phyloP scores from a whole-genome alignment of 2,329 filamentous ascomycete species.

The Fusarium secorum region DNA sequence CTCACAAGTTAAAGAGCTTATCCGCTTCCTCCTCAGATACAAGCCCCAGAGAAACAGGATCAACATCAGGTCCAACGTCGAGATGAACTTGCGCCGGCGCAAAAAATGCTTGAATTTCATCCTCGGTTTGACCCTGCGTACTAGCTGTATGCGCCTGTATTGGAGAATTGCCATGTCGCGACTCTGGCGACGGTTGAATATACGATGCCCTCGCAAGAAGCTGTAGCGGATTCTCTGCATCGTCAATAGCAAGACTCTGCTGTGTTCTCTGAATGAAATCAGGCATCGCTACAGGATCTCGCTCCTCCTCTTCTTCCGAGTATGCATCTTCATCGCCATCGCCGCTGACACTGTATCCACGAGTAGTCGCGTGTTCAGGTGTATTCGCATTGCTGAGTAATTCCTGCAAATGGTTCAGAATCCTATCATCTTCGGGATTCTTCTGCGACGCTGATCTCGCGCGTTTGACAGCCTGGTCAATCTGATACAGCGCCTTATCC shows the following conservation, averaged over 20 bases:
- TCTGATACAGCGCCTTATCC: slow-evolving; percentile 77
- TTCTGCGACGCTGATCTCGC: slow-evolving; percentile 55
- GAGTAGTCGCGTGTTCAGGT: slow-evolving; percentile 29
- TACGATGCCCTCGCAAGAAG: slow-evolving; percentile 77
- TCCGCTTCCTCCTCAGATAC: slow-evolving; percentile 71
- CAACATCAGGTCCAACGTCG: slow-evolving; percentile 69
- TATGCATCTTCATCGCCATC: slow-evolving; percentile 43
- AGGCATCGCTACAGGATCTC: slow-evolving; percentile 36
- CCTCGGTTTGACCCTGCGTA: slow-evolving; percentile 42
- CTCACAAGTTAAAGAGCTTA: slow-evolving; percentile 70
- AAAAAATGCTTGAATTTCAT: slow-evolving; percentile 71
- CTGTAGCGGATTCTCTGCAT: slow-evolving; percentile 78
- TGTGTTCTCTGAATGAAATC: slow-evolving; percentile 47
- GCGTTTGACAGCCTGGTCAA: slow-evolving; percentile 72
- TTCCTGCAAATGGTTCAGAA: slow-evolving; percentile 54
- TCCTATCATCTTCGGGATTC: slow-evolving; percentile 54
- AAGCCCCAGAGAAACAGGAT: slow-evolving; percentile 75
- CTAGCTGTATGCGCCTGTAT: slow-evolving; percentile 36
- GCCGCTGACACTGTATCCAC: slow-evolving; percentile 21
- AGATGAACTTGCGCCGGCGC: slow-evolving; percentile 68
- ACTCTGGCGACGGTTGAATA: slow-evolving; percentile 62
- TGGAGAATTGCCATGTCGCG: slow-evolving; percentile 41
- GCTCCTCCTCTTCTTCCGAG: slow-evolving; percentile 46
- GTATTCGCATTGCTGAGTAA: slow-evolving; percentile 47
- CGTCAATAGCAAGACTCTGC: slow-evolving; percentile 69